Evolutionary conservation across 371 early-diverging fungal genomes (phyloP).

Genomic region (Fennellomyces sp.): DNA sequence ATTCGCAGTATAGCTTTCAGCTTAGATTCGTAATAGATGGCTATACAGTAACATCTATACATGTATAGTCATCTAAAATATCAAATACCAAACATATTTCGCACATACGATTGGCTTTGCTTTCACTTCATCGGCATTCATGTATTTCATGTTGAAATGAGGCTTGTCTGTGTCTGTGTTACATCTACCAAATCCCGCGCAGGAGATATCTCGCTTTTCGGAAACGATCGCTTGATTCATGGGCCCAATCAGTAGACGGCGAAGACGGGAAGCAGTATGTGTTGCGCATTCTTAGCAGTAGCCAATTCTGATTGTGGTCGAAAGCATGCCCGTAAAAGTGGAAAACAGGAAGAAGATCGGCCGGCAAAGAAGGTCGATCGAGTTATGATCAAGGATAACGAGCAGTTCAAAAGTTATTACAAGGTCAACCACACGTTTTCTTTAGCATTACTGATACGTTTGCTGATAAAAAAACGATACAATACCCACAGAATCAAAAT

Average conservation of each 20-base stretch:
- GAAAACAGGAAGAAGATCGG: neutral
- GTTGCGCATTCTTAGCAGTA: neutral
- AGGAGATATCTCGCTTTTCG: too few relatives aligned
- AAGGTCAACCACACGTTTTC: too few relatives aligned
- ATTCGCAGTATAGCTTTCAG: too few relatives aligned
- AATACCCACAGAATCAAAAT: conserved; percentile 58
- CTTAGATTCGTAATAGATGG: neutral
- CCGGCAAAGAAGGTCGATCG: neutral
- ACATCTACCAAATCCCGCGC: too few relatives aligned
- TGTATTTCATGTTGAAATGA: too few relatives aligned
- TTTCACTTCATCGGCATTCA: too few relatives aligned
- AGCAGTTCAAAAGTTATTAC: conserved; percentile 72
- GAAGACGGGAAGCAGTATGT: conserved; percentile 4
- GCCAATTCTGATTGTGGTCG: neutral
- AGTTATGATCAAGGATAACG: conserved; percentile 60
- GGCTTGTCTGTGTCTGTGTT: neutral
- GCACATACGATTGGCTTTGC: too few relatives aligned
- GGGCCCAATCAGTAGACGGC: neutral
- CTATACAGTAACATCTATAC: neutral
- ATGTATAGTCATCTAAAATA: too few relatives aligned
- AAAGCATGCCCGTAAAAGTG: neutral
- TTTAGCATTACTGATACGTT: neutral
- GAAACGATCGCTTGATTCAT: neutral
- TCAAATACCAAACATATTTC: too few relatives aligned
- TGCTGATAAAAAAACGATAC: too few relatives aligned